Evolutionary conservation across 176 grass and related monocot genomes (phyloP).

Genomic region (Pharus latifolius): DNA sequence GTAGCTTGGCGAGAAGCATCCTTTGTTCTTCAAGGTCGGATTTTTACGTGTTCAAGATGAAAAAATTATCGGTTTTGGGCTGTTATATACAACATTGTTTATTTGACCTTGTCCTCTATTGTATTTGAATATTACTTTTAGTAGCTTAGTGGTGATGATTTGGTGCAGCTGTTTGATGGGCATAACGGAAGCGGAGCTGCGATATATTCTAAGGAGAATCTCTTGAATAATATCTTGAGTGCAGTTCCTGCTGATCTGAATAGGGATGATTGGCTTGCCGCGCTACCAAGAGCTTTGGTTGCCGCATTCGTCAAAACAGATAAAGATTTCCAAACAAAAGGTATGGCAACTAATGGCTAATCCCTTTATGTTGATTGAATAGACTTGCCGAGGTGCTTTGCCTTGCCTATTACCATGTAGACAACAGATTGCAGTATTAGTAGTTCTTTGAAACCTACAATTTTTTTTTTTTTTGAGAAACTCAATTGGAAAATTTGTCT

Average conservation of each 20-base stretch:
- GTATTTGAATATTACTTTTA: too few relatives aligned
- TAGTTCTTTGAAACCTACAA: neutral
- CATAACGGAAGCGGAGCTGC: slow-evolving; percentile 81
- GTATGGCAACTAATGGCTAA: slow-evolving; percentile 14
- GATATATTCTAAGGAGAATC: slow-evolving; percentile 83
- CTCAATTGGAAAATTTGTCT: slow-evolving; percentile 19
- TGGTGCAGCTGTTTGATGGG: slow-evolving; percentile 88
- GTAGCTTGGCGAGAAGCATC: too few relatives aligned
- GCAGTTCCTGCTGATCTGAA: slow-evolving; percentile 75
- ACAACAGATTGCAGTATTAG: neutral
- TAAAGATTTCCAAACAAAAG: slow-evolving; percentile 86
- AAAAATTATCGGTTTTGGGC: too few relatives aligned
- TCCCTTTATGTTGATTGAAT: neutral
- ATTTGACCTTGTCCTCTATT: neutral
- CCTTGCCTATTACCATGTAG: neutral
- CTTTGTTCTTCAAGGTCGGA: too few relatives aligned
- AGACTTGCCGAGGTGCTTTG: neutral
- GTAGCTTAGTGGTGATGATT: neutral
- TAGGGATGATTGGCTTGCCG: slow-evolving; percentile 89
- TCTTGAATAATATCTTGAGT: slow-evolving; percentile 77
- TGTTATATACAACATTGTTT: too few relatives aligned
- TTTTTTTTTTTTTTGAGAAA: too few relatives aligned
- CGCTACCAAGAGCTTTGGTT: slow-evolving; percentile 80
- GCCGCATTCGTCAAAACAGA: slow-evolving; percentile 95
- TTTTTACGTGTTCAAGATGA: too few relatives aligned